Base-by-base conservation (phyloP, 2,329 filamentous ascomycete genomes). In the Amphichorda felina region DNA sequence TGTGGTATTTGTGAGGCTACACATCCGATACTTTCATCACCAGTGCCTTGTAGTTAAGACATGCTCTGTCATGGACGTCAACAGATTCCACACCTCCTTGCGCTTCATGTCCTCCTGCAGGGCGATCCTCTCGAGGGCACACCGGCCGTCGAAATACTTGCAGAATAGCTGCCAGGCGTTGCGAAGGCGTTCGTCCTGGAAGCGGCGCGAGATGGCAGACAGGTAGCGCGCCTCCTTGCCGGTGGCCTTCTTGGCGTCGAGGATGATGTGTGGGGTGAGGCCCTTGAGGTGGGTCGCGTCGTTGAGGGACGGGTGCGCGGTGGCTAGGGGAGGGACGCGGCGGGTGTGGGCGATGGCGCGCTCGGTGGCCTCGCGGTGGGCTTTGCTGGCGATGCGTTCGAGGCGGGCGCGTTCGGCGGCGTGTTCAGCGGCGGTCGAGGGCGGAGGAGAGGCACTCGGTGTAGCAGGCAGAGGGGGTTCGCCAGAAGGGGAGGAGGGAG, bases 111-210 rank as follows among this genome's bases (percentile, higher is more conserved):
- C 82, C 59, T 95, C 86, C 38, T 81, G 72, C n/a, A 91, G 63
- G 2, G 82, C 75, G 44, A 98, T 82, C 46, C 88, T 79, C 60
- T 98, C 91, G 40, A 96, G 66, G 3, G 88, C 80, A 50, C 82
- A 79, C 38, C 70, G 72, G 1, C 91, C 91, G 54, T 96, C 88
- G 47, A 96, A 85, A 56, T 95, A 91, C 55, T 82, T 85, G 48
- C 79, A 71, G 46, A 94, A 76, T 30, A 70, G 64, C 2, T 75
- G 72, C 82, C 87, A 94, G 33, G 73, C 70, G 38, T 75, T 70
- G 29, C 73, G 67, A 11, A 83, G 56, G 39, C 76, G 72, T 13
- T 64, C 61, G 42, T 77, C 68, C 38, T 54, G 59, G 38, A 79
- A 63, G 8, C 73, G 62, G 33, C 59, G 60, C 6, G 61, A 68